A percentile compares a stretch with the other conserved stretches of the same genome.
Evolutionary conservation across 1,139 yeast species (phyloP).

Genomic region (Suhomyces coccinellae): DNA sequence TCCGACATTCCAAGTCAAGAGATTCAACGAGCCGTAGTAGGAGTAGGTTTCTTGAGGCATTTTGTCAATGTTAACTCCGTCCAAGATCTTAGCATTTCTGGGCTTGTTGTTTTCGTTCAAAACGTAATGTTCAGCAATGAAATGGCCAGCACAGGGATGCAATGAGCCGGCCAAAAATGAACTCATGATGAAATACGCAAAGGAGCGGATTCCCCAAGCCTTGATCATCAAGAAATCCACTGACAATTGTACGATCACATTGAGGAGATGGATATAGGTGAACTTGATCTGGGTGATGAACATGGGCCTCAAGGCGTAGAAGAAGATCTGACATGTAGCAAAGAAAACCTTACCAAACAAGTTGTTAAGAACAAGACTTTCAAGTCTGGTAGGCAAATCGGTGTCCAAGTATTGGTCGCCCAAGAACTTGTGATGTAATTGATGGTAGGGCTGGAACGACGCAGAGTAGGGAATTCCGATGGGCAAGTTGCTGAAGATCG

Average conservation of each 20-base stretch:
- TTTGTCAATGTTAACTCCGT: constrained; percentile 27
- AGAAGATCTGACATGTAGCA: constrained; percentile 85
- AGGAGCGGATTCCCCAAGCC: constrained; percentile 62
- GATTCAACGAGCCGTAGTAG: constrained; percentile 78
- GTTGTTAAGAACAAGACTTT: constrained; percentile 71
- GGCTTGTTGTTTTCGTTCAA: constrained; percentile 58
- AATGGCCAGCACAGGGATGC: constrained; percentile 95
- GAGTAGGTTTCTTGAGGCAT: constrained; percentile 81
- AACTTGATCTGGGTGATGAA: constrained; percentile 74
- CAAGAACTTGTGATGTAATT: constrained; percentile 83
- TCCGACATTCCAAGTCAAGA: constrained; percentile 88
- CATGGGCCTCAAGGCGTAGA: constrained; percentile 89
- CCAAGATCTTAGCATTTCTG: constrained; percentile 16
- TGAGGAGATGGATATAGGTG: constrained; percentile 71
- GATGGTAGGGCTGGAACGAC: constrained; percentile 89
- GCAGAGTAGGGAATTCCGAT: constrained; percentile 91
- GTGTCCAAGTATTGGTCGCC: constrained; percentile 89
- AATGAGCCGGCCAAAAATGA: constrained; percentile 88
- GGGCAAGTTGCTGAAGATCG: constrained; percentile 78
- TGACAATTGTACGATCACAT: constrained; percentile 58
- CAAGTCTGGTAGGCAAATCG: constrained; percentile 79
- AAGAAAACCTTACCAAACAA: constrained; percentile 87
- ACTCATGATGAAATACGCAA: constrained; percentile 68
- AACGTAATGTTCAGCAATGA: constrained; percentile 90
- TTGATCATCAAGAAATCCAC: constrained; percentile 60